Base-by-base conservation (phyloP, 2,329 filamentous ascomycete species). In the Xylaria sp. region DNA sequence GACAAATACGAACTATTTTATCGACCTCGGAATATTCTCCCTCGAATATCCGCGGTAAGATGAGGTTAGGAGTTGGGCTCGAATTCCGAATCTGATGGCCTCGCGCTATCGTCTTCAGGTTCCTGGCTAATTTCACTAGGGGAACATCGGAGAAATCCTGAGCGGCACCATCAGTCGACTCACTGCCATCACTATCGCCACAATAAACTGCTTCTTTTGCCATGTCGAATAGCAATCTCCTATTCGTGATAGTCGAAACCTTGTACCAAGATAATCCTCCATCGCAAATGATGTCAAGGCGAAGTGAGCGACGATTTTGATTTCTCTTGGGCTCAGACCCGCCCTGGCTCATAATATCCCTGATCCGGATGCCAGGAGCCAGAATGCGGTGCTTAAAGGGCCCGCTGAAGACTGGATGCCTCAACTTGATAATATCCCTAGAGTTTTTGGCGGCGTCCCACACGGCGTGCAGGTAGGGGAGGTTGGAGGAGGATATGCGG, bases 221-320 rank as follows among this genome's bases (percentile, higher is more conserved):
- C 62, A 79, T 72, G 57, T 79, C 78, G 30, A 76, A 77, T 11
- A 77, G 50, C 0, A 79, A 58, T 39, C 74, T 72, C 48, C 71
- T 75, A 56, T 78, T 78, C 9, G 76, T 78, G 64, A 75, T 75
- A 8, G 77, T 74, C 3, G 77, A 79, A 24, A 79, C 74, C 62
- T 78, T 79, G 61, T 73, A 76, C 78, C 78, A 79, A 4, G 75
- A 74, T 14, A 69, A 66, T 2, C 78, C 78, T 4, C 73, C 75
- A 61, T 79, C 75, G 7, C 73, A 72, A 2, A 79, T 71, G 17
- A 78, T 65, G 61, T 79, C 78, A 51, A 79, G 68, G 34, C 66
- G 62, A 73, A 70, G 9, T 8, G 68, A 69, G 50, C 56, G 69
- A 57, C 72, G 69, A 21, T 67, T 68, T 9, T 73, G 70, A 19